Base-by-base conservation (phyloP, 2,329 filamentous ascomycete genomes). In the Metarhizium sp. region DNA sequence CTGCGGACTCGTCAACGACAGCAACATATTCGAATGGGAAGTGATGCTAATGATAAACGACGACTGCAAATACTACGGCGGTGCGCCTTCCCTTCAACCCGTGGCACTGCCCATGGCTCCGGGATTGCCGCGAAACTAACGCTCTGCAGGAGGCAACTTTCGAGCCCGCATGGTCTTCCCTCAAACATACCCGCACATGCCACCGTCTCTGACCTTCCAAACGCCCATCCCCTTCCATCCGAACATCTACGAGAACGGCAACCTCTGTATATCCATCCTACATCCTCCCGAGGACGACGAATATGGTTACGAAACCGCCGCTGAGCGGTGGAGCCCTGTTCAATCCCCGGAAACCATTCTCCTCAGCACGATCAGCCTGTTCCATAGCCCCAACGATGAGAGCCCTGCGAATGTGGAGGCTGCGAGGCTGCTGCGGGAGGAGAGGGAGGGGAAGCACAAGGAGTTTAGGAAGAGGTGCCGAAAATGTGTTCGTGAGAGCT, bases 41-140 rank as follows among this genome's bases (percentile, higher is more conserved):
- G 91, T 97, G 20, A 96, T 96, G 88, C 83, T 99, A 58, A 97
- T 99, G 92, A 92, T 97, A 61, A 90, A 84, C 59, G 92, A 96
- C 64, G 91, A 95, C 67, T 92, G 88, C 73, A 92, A 92, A 73
- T 88, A 89, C 71, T 96, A 96, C 65, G 92, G 92, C 65, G 92
- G 92, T 92, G 74, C 57, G 82, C 73, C 45, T 40, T 51, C 30
- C 42, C 42, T 16, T 11, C 42, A 6, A 16, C n/a, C 14, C 40
- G 6, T 42, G 3, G 25, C 25, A 25, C 25, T 25, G 25, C 25
- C 25, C 25, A 25, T 4, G 25, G 40, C 40, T 10, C 40, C 14
- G 40, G 16, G 1, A n/a, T 6, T 38, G 38, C 7, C 29, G 42
- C 42, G 16, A 8, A 34, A 20, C 51, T 47, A 36, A 52, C 51